Evolutionary conservation across 306 rosid genomes (phyloP).

Genomic region (Malus sylvestris): DNA sequence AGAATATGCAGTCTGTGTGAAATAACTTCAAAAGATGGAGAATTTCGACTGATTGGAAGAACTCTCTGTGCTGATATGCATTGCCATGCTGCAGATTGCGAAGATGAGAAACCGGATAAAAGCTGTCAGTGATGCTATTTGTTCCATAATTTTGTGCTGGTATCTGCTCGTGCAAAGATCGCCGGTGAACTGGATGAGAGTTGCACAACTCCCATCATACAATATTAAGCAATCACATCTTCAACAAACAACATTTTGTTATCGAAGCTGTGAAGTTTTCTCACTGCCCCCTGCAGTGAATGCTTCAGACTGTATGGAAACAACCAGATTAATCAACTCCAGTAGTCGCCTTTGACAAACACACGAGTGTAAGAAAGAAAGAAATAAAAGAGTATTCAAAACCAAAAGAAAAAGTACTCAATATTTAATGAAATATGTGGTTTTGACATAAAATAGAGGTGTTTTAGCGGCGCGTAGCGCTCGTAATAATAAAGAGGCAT

Average conservation of each 20-base stretch:
- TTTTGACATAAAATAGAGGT: no score
- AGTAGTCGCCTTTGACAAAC: background rate
- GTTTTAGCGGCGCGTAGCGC: no score
- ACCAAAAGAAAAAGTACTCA: no score
- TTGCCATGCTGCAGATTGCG: background rate
- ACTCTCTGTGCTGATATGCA: background rate
- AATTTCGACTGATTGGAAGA: background rate
- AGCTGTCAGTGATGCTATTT: background rate
- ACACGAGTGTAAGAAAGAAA: no score
- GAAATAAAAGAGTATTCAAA: no score
- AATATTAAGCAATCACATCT: background rate
- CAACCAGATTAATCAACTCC: background rate
- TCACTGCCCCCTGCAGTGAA: background rate
- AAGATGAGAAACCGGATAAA: background rate
- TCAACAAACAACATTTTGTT: background rate
- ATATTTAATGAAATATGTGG: no score
- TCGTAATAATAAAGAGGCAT: no score
- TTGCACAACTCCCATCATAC: background rate
- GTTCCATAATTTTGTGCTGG: constrained; percentile 4
- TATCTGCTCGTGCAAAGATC: constrained; percentile 7
- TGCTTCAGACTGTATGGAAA: background rate
- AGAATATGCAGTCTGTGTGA: background rate
- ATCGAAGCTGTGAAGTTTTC: background rate
- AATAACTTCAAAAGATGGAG: constrained; percentile 8
- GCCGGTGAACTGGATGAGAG: background rate